These are phyloP conservation scores for Chaetomium olivaceum DNA, from an alignment of 2,329 filamentous ascomycete genomes.

Conservation along the genomic window DNA sequence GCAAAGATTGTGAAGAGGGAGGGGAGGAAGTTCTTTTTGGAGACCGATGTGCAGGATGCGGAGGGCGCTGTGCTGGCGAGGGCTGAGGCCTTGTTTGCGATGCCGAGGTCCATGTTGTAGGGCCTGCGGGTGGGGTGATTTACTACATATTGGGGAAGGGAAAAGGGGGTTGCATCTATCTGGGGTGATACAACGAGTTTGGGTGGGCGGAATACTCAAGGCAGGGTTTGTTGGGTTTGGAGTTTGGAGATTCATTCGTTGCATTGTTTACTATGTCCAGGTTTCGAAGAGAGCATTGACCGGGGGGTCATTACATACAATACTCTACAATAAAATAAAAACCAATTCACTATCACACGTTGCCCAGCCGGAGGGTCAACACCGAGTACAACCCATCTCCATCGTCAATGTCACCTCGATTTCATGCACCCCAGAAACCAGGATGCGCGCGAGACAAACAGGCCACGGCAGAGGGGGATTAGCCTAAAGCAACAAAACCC, in stretches of 20 bases:
- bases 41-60: slow-evolving; percentile 51
- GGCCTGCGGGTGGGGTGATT: no score
- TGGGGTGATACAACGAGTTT: not conserved
- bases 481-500: slow-evolving; percentile 2
- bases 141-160: not conserved
- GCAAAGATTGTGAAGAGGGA: slow-evolving; percentile 48
- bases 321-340: not conserved
- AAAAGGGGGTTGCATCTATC: not conserved
- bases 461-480: slow-evolving; percentile 3
- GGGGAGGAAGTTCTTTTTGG: slow-evolving; percentile 55
- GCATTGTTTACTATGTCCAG: not conserved
- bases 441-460: not conserved
- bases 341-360: not conserved
- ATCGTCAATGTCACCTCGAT: slow-evolving; percentile 2
- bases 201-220: not conserved
- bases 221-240: not conserved
- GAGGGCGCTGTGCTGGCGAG: slow-evolving; percentile 50
- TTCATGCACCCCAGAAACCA: slow-evolving; percentile 15
- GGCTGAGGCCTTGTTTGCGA: slow-evolving; percentile 55
- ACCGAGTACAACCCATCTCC: slow-evolving; percentile 9
- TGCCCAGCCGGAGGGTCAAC: slow-evolving; percentile 1
- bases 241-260: not conserved
- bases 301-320: not conserved
- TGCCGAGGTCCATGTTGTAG: slow-evolving; percentile 18
- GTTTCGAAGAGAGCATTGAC: not conserved